These are phyloP conservation scores for Aspergillus ellipticus DNA, from an alignment of 495 filamentous ascomycete species.

Conservation along the genomic window DNA sequence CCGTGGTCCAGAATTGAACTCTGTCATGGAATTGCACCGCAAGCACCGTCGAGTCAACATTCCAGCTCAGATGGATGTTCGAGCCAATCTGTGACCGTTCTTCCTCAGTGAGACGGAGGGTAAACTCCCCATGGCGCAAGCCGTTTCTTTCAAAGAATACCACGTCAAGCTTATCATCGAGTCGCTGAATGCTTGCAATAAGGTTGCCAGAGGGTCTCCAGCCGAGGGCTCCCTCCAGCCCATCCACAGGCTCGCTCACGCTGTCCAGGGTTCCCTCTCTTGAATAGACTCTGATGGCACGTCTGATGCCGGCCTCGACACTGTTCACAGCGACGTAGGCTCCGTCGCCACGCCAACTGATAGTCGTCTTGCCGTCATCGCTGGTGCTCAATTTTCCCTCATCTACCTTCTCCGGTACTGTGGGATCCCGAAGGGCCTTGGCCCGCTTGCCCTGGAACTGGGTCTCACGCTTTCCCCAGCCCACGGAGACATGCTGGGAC, in stretches of 20 bases:
- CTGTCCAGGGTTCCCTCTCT: constrained; percentile 87
- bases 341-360: constrained; percentile 94
- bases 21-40: constrained; percentile 72
- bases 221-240: constrained; percentile 77
- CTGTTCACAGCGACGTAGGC: constrained; percentile 84
- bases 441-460: constrained; percentile 95
- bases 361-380: constrained; percentile 66
- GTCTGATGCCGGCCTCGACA: constrained; percentile 60
- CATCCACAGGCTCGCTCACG: constrained; percentile 90
- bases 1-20: constrained; percentile 92
- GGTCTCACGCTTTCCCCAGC: constrained; percentile 97
- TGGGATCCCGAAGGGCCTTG: constrained; percentile 86
- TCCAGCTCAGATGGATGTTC: constrained; percentile 73
- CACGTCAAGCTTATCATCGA: constrained; percentile 67
- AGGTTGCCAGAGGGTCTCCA: constrained; percentile 91
- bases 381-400: constrained; percentile 68
- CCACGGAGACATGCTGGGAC: constrained; percentile 94
- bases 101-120: constrained; percentile 60
- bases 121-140: constrained; percentile 87
- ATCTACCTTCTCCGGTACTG: constrained; percentile 89
- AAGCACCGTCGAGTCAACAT: constrained; percentile 83
- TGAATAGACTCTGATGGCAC: constrained; percentile 83
- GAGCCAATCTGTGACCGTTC: constrained; percentile 52
- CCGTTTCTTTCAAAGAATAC: constrained; percentile 98
- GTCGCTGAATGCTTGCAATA: constrained; percentile 76